Evolutionary conservation across 257 asterid genomes (phyloP).

Genomic region (Solanum virginianum): DNA sequence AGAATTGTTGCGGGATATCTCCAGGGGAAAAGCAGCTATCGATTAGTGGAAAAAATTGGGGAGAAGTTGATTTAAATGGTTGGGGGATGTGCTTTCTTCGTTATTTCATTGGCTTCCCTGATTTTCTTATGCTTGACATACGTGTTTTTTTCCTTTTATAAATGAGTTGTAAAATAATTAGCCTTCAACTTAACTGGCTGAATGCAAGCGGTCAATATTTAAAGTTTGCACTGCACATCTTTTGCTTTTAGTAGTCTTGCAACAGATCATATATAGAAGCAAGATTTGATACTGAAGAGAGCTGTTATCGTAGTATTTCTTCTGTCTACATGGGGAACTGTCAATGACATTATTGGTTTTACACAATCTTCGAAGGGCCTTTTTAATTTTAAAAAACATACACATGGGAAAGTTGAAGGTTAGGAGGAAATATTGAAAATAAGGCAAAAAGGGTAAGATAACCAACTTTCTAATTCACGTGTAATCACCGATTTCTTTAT

Average conservation of each 20-base stretch:
- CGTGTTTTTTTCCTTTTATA: background rate
- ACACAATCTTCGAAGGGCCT: background rate
- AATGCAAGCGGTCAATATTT: background rate
- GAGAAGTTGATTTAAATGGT: conserved; percentile 94
- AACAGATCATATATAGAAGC: background rate
- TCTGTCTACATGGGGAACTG: background rate
- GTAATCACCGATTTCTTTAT: background rate
- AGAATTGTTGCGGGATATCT: conserved; percentile 46
- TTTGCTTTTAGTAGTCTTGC: background rate
- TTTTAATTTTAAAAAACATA: background rate
- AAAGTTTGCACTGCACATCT: background rate
- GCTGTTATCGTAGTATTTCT: background rate
- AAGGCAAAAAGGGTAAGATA: background rate
- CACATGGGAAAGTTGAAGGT: background rate
- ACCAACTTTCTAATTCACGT: background rate
- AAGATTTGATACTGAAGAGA: background rate
- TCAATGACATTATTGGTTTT: background rate
- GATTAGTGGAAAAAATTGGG: conserved; percentile 95
- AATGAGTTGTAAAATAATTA: background rate
- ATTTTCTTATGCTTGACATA: background rate
- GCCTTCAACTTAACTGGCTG: background rate
- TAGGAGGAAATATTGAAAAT: background rate
- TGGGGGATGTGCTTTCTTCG: background rate
- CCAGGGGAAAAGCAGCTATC: conserved; percentile 95
- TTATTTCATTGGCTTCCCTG: background rate